Base-by-base conservation (phyloP, 2,329 filamentous ascomycete species). In the Microdochium paspali region DNA sequence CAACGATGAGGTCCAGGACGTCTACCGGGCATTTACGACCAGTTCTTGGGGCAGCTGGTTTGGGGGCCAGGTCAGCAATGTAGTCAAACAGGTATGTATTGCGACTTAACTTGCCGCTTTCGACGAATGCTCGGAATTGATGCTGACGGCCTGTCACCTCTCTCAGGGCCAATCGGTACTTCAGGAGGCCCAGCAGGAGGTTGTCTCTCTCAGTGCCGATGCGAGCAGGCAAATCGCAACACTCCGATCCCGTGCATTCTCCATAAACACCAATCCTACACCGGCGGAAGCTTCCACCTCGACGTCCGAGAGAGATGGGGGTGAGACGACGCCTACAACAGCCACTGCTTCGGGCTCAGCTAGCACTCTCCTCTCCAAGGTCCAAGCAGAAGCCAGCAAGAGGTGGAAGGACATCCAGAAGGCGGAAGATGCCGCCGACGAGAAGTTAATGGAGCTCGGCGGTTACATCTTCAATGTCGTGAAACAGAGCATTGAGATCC, bases 351-450 rank as follows among this genome's bases (percentile, higher is more conserved):
- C 42, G 42, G 42, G 23, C 3, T 44, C 42, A 4, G 42, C 13
- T 24, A 44, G 42, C 24, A 64, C 62, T 10, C 83, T 95, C 49
- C 80, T 97, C 25, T 80, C 85, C 4, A 80, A 86, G 42, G 80
- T 97, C 62, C 80, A 82, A 49, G 68, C 73, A 20, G 87, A 94
- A 67, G 90, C 90, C 4, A 74, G 87, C 24, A 90, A 89, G 66
- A 80, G 89, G 44, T 71, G 97, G 50, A 93, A 88, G 60, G 89
- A 96, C 50, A 83, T 97, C 20, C 87, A 96, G 61, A 81, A 82
- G 56, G 93, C 91, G 12, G 93, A 98, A 66, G 91, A 97, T 61
- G 91, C 91, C 3, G 93, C 93, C 7, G 93, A 98, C 63, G 93
- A 97, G 65, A 93, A 93, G 1, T 79, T 98, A 10, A 71, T 97